Base-by-base conservation (phyloP, 495 filamentous ascomycete genomes). In the Aspergillus nidulans region DNA sequence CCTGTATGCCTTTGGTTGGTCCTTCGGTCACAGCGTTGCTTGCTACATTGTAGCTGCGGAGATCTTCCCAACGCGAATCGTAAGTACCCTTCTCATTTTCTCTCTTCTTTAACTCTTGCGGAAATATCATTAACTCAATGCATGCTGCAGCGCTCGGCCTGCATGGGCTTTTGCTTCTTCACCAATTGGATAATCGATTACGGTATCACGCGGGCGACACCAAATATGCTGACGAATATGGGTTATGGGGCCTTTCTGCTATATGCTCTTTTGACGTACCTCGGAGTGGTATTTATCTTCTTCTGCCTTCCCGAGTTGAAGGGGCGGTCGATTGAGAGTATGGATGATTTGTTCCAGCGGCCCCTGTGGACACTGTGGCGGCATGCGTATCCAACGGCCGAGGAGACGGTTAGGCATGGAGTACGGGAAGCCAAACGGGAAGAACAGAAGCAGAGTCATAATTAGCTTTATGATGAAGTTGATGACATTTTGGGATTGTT, bases 1-100 rank as follows among this genome's bases (percentile, higher is more conserved):
- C 69, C 84, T 87, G 60, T 88, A 84, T 73, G 86, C 84, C 4
- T 66, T 66, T 42, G 63, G 63, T 18, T 66, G 63, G 63, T 66
- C 63, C 9, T 66, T 66, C 46, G 63, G 63, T 1, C 63, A 66
- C 39, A 63, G 57, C 9, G 63, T 66, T 0, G 63, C 63, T 9
- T 62, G 60, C 30, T 66, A 66, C 26, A 58, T 66, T 19, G 57
- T 66, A 10, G 63, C 63, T 6, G 63, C 63, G 10, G 63, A 66
- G 41, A 54, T 63, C 3, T 66, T 66, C 39, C 63, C 63, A 9
- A 61, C 63, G 1, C 49, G 63, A 57, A 66, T 66, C 49, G 63
- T 66, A 38, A 66, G 63, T 1, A 5, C 16, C 34, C 13, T 9
- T 21, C 4, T 7, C 6, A 4, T 26, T 18, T n/a, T 15, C 12